Evolutionary conservation across 2,329 filamentous ascomycete genomes (phyloP), one percentile per base, ranked within the genome.

Genomic region (Helotiales sp.): DNA sequence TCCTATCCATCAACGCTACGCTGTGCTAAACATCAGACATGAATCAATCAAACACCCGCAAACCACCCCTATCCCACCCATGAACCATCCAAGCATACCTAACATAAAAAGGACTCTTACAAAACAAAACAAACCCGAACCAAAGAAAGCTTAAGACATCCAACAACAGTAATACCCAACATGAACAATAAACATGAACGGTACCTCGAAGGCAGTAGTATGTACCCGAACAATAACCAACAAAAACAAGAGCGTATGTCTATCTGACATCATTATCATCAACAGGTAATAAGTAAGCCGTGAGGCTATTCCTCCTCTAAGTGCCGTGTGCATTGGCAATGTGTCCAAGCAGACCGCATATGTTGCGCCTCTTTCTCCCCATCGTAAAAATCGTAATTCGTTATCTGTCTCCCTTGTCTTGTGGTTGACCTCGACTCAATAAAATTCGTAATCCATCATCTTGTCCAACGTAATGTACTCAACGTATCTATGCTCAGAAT

Each of bases 401-500:
- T 58, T 46, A 22, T 44, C 22, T 33, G 34, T 22, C 19, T 44
- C 13, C n/a, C 29, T 24, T 17, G 12, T 15, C 36, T 19, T 40
- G 36, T 22, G n/a, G n/a, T 22, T 22, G 36, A 40, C 22, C 12
- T 12, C 17, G 47, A 58, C 48, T 33, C 44, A 56, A 58, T 24
- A 38, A 55, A 61, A 58, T 53, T 58, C 59, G 42, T 58, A 50
- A 55, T 44, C 25, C 31, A 36, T 50, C 36, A 51, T 53, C 24
- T 58, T 46, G 54, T 44, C 25, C 31, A 36, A 47, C 36, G 46
- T 53, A 17, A 27, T 53, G 6, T 24, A 12, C 27, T 25, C 34
- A 24, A 34, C 30, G 10, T 17, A 25, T n/a, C n/a, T 19, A 34
- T 13, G 22, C 36, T 62, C 65, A 72, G 56, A 71, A 72, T 33